phyloP scores from a whole-genome alignment of 2,329 filamentous ascomycete species.

The Parafenestella ontariensis region DNA sequence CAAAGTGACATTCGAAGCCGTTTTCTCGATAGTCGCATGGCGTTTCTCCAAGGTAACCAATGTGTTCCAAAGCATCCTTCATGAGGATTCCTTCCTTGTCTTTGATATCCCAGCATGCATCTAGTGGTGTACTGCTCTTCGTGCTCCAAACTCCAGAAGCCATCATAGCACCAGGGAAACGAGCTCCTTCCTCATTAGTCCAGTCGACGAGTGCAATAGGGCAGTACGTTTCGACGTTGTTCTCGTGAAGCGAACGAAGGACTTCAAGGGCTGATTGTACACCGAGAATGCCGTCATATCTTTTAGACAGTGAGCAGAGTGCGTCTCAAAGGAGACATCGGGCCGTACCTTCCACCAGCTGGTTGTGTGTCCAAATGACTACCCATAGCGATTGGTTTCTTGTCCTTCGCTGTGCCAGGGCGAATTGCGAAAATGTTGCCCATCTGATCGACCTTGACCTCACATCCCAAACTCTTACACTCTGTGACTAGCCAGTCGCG shows the following conservation, averaged over 20 bases:
- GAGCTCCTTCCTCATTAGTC: constrained; percentile 82
- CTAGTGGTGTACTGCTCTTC: constrained; percentile 56
- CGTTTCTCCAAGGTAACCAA: constrained; percentile 45
- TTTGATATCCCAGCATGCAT: constrained; percentile 33
- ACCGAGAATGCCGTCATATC: constrained; percentile 79
- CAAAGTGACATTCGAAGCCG: constrained; percentile 76
- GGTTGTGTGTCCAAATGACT: constrained; percentile 63
- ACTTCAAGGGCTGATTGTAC: constrained; percentile 64
- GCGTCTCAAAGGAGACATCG: neutral
- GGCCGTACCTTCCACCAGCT: constrained; percentile 31
- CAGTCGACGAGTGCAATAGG: constrained; percentile 77
- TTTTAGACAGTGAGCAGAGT: constrained; percentile 10
- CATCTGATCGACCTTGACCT: constrained; percentile 45
- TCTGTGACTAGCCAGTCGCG: constrained; percentile 42
- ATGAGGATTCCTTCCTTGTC: constrained; percentile 63
- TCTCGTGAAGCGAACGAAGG: constrained; percentile 47
- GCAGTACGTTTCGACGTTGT: constrained; percentile 55
- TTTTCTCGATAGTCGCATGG: constrained; percentile 64
- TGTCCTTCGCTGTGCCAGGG: constrained; percentile 50
- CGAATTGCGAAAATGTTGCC: constrained; percentile 45
- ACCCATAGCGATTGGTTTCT: constrained; percentile 53
- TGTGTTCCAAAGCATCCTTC: constrained; percentile 37
- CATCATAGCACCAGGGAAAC: constrained; percentile 77
- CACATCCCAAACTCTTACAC: constrained; percentile 35
- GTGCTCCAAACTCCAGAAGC: constrained; percentile 73